Evolutionary conservation across 2,329 filamentous ascomycete species (phyloP), one percentile per base, ranked within the genome.

Genomic region (Alternaria longipes): DNA sequence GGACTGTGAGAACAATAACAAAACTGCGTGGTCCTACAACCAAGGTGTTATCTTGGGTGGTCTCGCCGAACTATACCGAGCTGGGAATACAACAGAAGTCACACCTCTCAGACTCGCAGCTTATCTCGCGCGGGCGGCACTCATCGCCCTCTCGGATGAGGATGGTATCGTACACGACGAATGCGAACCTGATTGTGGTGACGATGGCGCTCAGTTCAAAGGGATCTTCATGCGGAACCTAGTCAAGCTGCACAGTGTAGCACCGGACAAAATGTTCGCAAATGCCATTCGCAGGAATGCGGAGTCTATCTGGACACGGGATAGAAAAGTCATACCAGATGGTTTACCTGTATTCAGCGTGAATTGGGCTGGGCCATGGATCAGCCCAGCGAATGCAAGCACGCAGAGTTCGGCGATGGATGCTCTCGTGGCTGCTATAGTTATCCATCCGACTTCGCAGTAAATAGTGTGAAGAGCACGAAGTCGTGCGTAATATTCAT

Each of bases 221-320:
- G 90, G 90, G 4, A 82, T 92, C 36, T 91, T 92, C 64, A 82
- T 86, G 16, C 84, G 89, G 20, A 91, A 91, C 70, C 78, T 93
- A 20, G 82, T 83, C 34, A 84, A 85, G 56, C 76, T 93, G 34
- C 81, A 90, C 22, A 70, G 78, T 1, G 84, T 77, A 3, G 83
- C 82, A 1, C 85, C 85, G 0, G 79, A 84, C 38, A 74, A 81
- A 3, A 74, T 74, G 9, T 89, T 88, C 70, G 79, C 77, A 12
- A 72, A 79, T 2, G 88, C 89, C 56, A 85, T 92, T 57, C 74
- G 83, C 49, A 79, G 76, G 28, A 92, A 91, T 59, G 90, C 90
- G 9, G 80, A 89, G 63, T 85, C 84, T 45, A 87, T 92, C 60
- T 92, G 89, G 90, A 72, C 74, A 16, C 84, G 86, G 49, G 81